These are phyloP conservation scores for Fragaria iinumae DNA, from an alignment of 306 rosid species.

Conservation along the genomic window DNA sequence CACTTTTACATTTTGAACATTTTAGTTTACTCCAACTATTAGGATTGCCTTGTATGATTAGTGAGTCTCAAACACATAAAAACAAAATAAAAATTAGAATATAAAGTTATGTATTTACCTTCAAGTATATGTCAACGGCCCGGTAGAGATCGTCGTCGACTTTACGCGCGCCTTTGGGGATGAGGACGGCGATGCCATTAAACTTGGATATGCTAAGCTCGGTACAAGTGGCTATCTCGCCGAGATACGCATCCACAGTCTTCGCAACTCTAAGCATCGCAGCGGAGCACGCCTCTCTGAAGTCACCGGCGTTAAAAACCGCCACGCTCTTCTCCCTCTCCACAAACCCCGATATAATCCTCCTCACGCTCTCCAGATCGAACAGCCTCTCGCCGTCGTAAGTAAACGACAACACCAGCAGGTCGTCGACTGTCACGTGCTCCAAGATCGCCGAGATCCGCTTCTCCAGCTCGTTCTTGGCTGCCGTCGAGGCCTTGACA, in stretches of 20 bases:
- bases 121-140: constrained; percentile 71
- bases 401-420: constrained; percentile 60
- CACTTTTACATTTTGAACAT: too few relatives aligned
- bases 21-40: too few relatives aligned
- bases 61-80: too few relatives aligned
- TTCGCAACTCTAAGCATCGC: constrained; percentile 59
- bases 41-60: too few relatives aligned
- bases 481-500: constrained; percentile 46
- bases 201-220: constrained; percentile 71
- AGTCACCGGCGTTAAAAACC: constrained; percentile 51
- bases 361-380: constrained; percentile 74
- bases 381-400: constrained; percentile 81
- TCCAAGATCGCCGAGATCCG: constrained; percentile 56
- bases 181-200: constrained; percentile 59
- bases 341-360: constrained; percentile 55
- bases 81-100: background rate
- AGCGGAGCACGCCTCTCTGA: constrained; percentile 47
- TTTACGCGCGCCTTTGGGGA: constrained; percentile 63
- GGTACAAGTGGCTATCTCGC: constrained; percentile 50
- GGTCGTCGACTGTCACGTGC: constrained; percentile 72
- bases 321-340: constrained; percentile 70
- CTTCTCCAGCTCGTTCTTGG: constrained; percentile 72
- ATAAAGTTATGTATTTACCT: constrained; percentile 35
- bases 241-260: constrained; percentile 55
- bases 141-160: constrained; percentile 80